phyloP scores from a whole-genome alignment of 352 stramenopile species.

The Phytophthora pini region DNA sequence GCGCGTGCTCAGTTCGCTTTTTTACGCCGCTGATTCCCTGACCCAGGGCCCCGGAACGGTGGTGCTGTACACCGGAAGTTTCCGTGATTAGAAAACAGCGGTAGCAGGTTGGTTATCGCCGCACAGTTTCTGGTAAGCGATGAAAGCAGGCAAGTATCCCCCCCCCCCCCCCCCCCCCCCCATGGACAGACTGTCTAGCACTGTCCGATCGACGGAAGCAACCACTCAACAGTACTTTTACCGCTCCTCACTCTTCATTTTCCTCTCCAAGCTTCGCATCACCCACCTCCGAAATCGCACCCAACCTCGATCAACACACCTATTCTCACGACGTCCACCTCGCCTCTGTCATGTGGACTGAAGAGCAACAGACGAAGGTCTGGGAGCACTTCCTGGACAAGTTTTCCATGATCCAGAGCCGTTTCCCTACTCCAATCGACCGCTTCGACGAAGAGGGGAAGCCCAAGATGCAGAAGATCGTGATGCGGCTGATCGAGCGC shows the following conservation, averaged over 20 bases:
- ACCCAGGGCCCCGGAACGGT: no score
- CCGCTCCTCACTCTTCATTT: neutral
- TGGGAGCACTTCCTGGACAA: constrained; percentile 26
- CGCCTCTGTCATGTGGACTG: neutral
- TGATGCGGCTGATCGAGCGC: constrained; percentile 20
- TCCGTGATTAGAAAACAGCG: no score
- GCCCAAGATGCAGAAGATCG: constrained; percentile 21
- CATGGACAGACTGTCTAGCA: no score
- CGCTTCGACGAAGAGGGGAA: constrained; percentile 25
- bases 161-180: no score
- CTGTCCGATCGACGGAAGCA: no score
- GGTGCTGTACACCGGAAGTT: no score
- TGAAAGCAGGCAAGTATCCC: no score
- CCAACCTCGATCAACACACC: constrained; percentile 13
- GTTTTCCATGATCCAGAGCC: constrained; percentile 24
- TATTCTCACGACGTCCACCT: constrained; percentile 3
- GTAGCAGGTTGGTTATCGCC: no score
- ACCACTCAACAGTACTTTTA: no score
- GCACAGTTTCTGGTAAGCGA: no score
- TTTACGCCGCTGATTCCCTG: no score
- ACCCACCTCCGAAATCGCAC: constrained; percentile 1
- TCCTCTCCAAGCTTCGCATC: neutral
- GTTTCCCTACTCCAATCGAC: constrained; percentile 15
- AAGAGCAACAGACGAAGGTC: constrained; percentile 19
- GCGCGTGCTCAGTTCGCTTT: no score